Evolutionary conservation across 2,329 filamentous ascomycete genomes (phyloP).

Genomic region (Atkinsonella hypoxylon): DNA sequence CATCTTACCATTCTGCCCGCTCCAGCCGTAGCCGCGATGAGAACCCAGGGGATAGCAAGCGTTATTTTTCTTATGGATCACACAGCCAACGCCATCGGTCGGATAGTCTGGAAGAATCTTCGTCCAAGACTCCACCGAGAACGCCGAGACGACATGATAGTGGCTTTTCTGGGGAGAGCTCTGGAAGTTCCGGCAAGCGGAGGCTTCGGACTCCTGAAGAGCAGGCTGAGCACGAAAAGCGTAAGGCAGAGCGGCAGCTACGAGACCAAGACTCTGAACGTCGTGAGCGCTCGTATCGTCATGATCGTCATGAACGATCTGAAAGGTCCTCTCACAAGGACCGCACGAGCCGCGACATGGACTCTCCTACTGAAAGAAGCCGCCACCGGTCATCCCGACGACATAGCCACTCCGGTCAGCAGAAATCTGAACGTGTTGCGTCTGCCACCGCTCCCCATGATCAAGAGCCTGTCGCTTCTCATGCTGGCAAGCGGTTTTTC

Average conservation of each 20-base stretch:
- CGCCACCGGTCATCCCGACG: conserved; percentile 29
- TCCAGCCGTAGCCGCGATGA: conserved; percentile 20
- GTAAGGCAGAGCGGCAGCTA: conserved; percentile 33
- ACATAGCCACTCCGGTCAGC: conserved; percentile 26
- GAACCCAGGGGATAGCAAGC: conserved; percentile 18
- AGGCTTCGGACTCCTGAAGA: conserved; percentile 33
- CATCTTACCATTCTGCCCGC: conserved; percentile 23
- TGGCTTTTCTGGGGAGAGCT: conserved; percentile 31
- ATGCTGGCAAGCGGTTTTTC: conserved; percentile 28
- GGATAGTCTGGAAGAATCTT: conserved; percentile 25
- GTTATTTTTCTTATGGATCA: conserved; percentile 14
- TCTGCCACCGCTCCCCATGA: conserved; percentile 17
- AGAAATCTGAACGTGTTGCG: conserved; percentile 16
- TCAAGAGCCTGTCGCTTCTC: conserved; percentile 10
- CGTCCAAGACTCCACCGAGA: conserved; percentile 22
- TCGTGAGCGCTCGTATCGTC: conserved; percentile 11
- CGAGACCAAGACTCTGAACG: conserved; percentile 17
- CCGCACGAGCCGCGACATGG: conserved; percentile 23
- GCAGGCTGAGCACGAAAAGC: conserved; percentile 36
- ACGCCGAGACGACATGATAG: conserved; percentile 34
- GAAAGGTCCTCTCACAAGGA: conserved; percentile 8
- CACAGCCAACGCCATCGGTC: conserved; percentile 24
- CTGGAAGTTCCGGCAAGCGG: conserved; percentile 20
- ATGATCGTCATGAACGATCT: conserved; percentile 14
- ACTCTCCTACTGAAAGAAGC: conserved; percentile 15